Evolutionary conservation across 2,329 filamentous ascomycete genomes (phyloP), one percentile per base, ranked within the genome.

Genomic region (Clonostachys chloroleuca): DNA sequence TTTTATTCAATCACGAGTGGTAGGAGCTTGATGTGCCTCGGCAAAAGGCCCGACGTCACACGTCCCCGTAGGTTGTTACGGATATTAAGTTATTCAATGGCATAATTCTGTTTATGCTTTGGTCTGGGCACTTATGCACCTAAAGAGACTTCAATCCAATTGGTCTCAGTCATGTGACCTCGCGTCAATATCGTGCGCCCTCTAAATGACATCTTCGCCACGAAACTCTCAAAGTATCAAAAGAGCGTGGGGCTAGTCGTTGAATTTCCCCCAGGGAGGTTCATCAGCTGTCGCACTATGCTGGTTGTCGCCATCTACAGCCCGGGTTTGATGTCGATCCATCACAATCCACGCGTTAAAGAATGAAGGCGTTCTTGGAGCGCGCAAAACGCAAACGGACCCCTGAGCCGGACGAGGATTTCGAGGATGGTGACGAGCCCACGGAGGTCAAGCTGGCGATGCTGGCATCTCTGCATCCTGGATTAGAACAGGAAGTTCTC

Each of bases 401-500:
- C 43, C 54, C 58, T 57, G 46, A 57, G 49, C 20, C 59, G 62
- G 34, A 39, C 42, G 47, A 46, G n/a, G 40, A 42, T 35, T 4
- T 4, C 24, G 58, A 61, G 6, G 63, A 66, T 16, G 78, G 83
- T 14, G 82, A 91, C 14, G 88, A 95, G 42, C 84, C 87, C 2
- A 99, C 94, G 0, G 94, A 97, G 52, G 74, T 95, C 56, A 97
- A 96, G 60, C 70, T 99, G 13, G 91, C 91, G 2, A 72, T 95
- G 2, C 71, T 99, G 4, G 80, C 86, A 3, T 97, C 94, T 1
- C 68, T 96, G 0, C 78, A 91, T 54, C 82, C 88, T 0, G 61
- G 72, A 1, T 54, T 84, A 5, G 75, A 82, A 8, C 83, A 87
- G 42, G 80, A 85, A 35, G 72, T 76, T 0, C 72, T 96, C 1